Conservation (phyloP, 2,329 filamentous ascomycete genomes). For the Grosmannia clavigera region DNA sequence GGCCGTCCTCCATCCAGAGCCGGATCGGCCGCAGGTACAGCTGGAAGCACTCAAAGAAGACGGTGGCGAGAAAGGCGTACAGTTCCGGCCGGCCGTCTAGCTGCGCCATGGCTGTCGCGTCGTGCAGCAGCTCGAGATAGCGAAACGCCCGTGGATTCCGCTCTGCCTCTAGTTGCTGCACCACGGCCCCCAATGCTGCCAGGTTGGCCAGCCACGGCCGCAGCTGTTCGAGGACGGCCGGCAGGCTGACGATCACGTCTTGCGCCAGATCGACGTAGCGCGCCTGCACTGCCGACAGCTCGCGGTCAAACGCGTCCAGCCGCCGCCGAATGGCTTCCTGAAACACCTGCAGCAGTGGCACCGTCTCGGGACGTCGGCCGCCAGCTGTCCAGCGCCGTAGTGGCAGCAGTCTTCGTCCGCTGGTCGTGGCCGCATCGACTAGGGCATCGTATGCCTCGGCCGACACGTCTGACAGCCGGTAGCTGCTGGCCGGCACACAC, state of each 20-base stretch:
- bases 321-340: constrained; percentile 47
- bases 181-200: constrained; percentile 45
- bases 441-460: constrained; percentile 38
- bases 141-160: constrained; percentile 46
- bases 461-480: constrained; percentile 35
- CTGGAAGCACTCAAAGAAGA: constrained; percentile 73
- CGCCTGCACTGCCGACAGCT: constrained; percentile 47
- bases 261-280: constrained; percentile 40
- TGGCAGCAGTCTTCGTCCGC: constrained; percentile 30
- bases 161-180: constrained; percentile 41
- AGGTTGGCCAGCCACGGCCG: constrained; percentile 41
- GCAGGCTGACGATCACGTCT: constrained; percentile 52
- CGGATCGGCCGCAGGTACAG: constrained; percentile 72
- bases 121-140: constrained; percentile 69
- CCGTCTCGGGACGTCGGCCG: constrained; percentile 30
- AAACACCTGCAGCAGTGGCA: constrained; percentile 58
- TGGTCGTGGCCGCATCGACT: constrained; percentile 32
- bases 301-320: constrained; percentile 44
- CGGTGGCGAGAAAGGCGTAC: constrained; percentile 50
- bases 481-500: constrained; percentile 25
- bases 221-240: constrained; percentile 48
- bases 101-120: constrained; percentile 57
- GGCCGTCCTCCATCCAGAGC: constrained; percentile 74
- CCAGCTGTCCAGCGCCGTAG: constrained; percentile 30
- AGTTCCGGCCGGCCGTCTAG: constrained; percentile 48